phyloP scores from a whole-genome alignment of 129 eudicot genomes.

The Flaveria bidentis region DNA sequence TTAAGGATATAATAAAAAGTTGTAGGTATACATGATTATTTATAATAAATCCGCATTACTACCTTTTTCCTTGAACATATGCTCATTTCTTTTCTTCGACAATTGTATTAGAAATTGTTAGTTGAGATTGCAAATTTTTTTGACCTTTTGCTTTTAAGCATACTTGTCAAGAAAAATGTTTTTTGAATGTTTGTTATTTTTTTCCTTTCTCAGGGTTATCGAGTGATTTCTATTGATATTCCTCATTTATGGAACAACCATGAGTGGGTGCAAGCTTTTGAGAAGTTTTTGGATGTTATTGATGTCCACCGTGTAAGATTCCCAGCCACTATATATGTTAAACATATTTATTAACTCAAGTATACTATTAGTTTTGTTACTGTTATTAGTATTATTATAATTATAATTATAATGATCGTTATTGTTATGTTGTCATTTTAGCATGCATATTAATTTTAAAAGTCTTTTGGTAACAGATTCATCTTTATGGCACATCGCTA shows the following conservation, averaged over 20 bases:
- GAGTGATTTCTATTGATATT: conserved; percentile 94
- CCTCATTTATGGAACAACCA: conserved; percentile 90
- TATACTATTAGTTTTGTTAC: conserved; percentile 11
- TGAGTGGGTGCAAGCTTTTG: conserved; percentile 98
- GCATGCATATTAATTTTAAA: background rate
- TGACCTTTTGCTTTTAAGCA: background rate
- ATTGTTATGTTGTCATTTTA: background rate
- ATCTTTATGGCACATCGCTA: conserved; percentile 93
- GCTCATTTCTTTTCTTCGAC: conserved; percentile 13
- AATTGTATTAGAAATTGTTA: background rate
- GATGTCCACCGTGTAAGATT: conserved; percentile 95
- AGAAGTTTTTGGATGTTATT: conserved; percentile 90
- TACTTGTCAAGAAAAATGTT: background rate
- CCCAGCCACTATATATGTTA: background rate
- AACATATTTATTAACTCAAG: conserved; percentile 11
- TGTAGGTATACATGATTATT: conserved; percentile 14
- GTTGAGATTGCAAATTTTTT: conserved; percentile 9
- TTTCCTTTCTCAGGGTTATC: conserved; percentile 73
- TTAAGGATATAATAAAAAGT: background rate
- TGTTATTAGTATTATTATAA: background rate
- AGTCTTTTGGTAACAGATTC: conserved; percentile 55
- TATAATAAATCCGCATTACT: background rate
- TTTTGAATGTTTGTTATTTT: background rate
- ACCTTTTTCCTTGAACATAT: background rate
- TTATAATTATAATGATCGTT: background rate